Conservation (phyloP, 495 filamentous ascomycete genomes). For the Cercophora sp. region DNA sequence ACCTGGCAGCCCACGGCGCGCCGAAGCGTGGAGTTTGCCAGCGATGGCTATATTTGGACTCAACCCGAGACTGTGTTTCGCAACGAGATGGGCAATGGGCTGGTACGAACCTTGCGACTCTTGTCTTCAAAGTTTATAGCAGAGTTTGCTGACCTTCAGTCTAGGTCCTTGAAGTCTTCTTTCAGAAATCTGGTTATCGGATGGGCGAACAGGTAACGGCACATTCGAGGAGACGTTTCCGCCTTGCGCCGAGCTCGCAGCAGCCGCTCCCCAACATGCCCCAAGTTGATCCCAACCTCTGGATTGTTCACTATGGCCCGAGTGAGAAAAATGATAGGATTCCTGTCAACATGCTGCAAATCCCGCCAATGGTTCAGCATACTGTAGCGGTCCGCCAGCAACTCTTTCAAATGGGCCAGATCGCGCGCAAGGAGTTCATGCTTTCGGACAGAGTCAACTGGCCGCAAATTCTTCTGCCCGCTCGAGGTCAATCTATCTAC, state of each 20-base stretch:
- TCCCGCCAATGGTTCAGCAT: constrained; percentile 52
- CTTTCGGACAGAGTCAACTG: constrained; percentile 82
- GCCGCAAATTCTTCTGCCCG: constrained; percentile 75
- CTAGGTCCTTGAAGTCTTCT: constrained; percentile 72
- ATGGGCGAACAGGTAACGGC: constrained; percentile 64
- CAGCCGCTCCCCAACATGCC: constrained; percentile 56
- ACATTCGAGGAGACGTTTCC: constrained; percentile 78
- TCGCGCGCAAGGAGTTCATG: constrained; percentile 90
- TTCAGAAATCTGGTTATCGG: constrained; percentile 73
- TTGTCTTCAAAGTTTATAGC: neutral
- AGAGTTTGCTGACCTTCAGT: constrained; percentile 14
- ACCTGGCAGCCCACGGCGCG: constrained; percentile 77
- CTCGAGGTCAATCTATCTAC: constrained; percentile 42
- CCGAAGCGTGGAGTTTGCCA: constrained; percentile 67
- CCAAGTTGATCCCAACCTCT: constrained; percentile 72
- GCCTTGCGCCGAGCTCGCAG: constrained; percentile 59
- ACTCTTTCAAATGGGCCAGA: constrained; percentile 72
- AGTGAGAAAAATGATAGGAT: constrained; percentile 68
- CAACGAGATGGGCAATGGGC: constrained; percentile 65
- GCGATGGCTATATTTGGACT: constrained; percentile 89
- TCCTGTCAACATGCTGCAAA: constrained; percentile 58
- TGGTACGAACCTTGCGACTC: constrained; percentile 52
- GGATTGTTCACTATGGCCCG: constrained; percentile 89
- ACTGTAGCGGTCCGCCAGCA: constrained; percentile 61
- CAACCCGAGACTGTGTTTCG: constrained; percentile 68